Conservation (phyloP, 177 flowering plant genomes). For the Vitis hybrid region DNA sequence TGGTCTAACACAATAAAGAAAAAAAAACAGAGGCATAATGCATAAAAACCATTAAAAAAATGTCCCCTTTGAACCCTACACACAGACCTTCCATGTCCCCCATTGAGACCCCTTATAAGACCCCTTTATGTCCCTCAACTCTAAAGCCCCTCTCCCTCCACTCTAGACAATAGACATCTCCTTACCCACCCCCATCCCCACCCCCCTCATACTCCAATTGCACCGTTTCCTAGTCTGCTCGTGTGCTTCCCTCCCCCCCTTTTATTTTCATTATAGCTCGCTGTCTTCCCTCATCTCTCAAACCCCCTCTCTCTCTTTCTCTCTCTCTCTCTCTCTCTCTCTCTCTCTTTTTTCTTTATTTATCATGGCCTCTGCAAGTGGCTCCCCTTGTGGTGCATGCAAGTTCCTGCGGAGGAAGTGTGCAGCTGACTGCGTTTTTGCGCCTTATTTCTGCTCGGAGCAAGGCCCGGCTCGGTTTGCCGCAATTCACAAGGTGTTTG, state of each 20-base stretch:
- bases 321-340: neutral
- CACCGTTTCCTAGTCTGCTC: constrained; percentile 61
- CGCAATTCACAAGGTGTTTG: constrained; percentile 97
- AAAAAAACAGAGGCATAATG: constrained; percentile 12
- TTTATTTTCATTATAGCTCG: too few species aligned
- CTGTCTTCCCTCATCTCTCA: neutral
- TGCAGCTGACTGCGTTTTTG: constrained; percentile 78
- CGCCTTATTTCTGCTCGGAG: constrained; percentile 90
- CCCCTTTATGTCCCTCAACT: constrained; percentile 7
- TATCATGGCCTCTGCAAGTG: constrained; percentile 16
- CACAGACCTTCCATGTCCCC: constrained; percentile 50
- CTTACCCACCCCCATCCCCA: neutral
- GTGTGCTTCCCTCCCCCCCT: constrained; percentile 34
- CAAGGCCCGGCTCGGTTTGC: constrained; percentile 90
- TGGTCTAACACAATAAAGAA: constrained; percentile 12
- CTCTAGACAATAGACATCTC: neutral
- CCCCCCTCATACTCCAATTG: constrained; percentile 3
- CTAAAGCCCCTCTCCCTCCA: constrained; percentile 8
- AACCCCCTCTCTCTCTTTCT: neutral
- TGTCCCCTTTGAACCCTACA: constrained; percentile 82
- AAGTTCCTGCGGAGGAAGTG: constrained; percentile 92
- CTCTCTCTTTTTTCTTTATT: neutral
- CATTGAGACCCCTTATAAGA: constrained; percentile 31
- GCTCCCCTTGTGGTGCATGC: constrained; percentile 97
- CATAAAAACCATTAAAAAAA: constrained; percentile 39